Evolutionary conservation across 257 asterid species (phyloP), one percentile per base, ranked within the genome.

Genomic region (Capsicum baccatum): DNA sequence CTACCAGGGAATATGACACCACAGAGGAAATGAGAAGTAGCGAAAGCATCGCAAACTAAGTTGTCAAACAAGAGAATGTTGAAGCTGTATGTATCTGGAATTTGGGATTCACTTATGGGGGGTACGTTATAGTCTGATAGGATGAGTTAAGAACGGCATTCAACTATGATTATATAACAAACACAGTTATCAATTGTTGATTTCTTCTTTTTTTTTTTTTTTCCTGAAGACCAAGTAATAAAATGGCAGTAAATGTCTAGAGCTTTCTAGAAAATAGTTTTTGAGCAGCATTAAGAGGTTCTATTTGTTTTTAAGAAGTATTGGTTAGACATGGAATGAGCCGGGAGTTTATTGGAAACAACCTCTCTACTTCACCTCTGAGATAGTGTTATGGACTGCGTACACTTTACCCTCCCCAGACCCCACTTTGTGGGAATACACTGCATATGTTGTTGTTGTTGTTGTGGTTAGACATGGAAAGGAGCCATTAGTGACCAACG

Each of bases 261-360:
- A 8, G 26, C 81, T 76, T 74, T 50, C 6, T 54, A 14, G 64
- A 26, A 54, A 26, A 26, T 76, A 33, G 48, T 26, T 76, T 76
- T 76, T 54, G 26, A 2, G 81, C 64, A 76, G 81, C 15, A 15
- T 76, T 76, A 26, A 50, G 81, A 26, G 42, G 26, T 76, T 54
- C 81, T 54, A 54, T 76, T 26, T 52, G 26, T 54, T 76, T 21
- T 54, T 26, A 26, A 76, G 48, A 76, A 76, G 81, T 76, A 54
- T 54, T 76, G 63, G 9, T 26, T 76, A 8, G 81, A 76, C 64
- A 52, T 54, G 26, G 81, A 14, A 26, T 26, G 33, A 26, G 33
- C 33, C 33, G 33, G 33, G 33, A 26, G 33, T 26, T 26, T 26
- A 26, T 26, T 26, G 33, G 33, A 26, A 26, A 26, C 33, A 26